These are phyloP conservation scores for Tephrocybe sp. DNA, from an alignment of 768 basidiomycete species.

Conservation along the genomic window DNA sequence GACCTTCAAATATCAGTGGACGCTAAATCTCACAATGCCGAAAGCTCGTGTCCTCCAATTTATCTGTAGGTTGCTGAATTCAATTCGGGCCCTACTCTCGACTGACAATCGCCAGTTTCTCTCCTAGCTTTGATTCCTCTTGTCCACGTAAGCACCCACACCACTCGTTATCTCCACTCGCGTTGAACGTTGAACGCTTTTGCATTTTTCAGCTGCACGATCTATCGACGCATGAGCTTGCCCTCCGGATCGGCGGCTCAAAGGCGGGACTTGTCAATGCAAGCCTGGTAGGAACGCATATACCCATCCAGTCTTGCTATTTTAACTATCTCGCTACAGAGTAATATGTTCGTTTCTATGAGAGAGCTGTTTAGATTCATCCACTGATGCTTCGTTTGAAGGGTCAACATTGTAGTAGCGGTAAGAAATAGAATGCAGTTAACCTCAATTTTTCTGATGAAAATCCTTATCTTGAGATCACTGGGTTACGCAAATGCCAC, in stretches of 20 bases:
- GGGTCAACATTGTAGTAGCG: constrained; percentile 69
- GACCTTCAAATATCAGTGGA: constrained; percentile 50
- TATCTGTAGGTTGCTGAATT: constrained; percentile 38
- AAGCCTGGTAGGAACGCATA: constrained; percentile 55
- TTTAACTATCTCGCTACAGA: constrained; percentile 36
- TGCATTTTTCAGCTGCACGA: constrained; percentile 63
- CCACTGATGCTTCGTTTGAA: constrained; percentile 20
- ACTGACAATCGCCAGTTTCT: constrained; percentile 52
- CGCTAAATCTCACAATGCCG: constrained; percentile 47
- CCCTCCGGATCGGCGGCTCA: constrained; percentile 73
- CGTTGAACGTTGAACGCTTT: too few relatives aligned
- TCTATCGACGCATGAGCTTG: constrained; percentile 70
- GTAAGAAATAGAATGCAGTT: constrained; percentile 42
- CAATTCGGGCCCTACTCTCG: neutral
- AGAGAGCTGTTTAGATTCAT: constrained; percentile 2
- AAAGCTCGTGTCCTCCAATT: constrained; percentile 58
- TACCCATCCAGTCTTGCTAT: constrained; percentile 2
- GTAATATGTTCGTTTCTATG: constrained; percentile 56
- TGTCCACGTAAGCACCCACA: constrained; percentile 54
- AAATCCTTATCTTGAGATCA: constrained; percentile 50
- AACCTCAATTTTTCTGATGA: neutral
- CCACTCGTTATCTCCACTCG: neutral
- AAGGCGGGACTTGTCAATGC: constrained; percentile 81
- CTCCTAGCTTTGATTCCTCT: constrained; percentile 75
- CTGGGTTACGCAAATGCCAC: constrained; percentile 81